phyloP scores from a whole-genome alignment of 208 protist species.

The Herpetomonas tarakana region DNA sequence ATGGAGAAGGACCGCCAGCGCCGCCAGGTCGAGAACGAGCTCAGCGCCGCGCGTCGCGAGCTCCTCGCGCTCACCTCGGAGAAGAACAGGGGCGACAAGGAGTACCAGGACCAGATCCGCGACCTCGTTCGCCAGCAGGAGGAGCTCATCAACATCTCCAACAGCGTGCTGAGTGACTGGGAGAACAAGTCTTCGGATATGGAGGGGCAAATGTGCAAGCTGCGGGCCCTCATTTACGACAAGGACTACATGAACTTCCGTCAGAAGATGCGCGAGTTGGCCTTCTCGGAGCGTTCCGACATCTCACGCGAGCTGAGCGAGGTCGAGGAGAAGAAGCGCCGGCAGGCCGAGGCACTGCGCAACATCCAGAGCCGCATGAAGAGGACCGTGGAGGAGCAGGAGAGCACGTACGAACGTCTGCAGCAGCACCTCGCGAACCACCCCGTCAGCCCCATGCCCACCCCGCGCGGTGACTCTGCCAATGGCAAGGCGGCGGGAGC shows the following conservation, averaged over 20 bases:
- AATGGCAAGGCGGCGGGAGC: too few relatives aligned
- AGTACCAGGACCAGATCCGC: conserved; percentile 64
- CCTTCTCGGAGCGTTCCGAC: conserved; percentile 47
- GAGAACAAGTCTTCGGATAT: conserved; percentile 54
- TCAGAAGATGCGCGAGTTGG: conserved; percentile 49
- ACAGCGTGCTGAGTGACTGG: conserved; percentile 55
- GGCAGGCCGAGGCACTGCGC: conserved; percentile 38
- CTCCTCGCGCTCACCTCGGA: conserved; percentile 36
- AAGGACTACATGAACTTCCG: conserved; percentile 72
- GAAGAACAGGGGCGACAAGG: conserved; percentile 37
- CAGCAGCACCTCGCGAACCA: conserved; percentile 16
- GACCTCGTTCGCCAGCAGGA: conserved; percentile 60
- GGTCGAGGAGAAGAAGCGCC: conserved; percentile 56
- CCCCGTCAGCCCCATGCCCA: background rate
- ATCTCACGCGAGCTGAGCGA: conserved; percentile 61
- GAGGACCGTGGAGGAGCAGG: conserved; percentile 51
- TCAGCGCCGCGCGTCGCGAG: conserved; percentile 32
- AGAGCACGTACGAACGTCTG: conserved; percentile 47
- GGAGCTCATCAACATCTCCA: conserved; percentile 42
- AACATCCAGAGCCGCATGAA: conserved; percentile 45
- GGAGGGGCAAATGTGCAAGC: conserved; percentile 51
- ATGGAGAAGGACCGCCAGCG: conserved; percentile 66
- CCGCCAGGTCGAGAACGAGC: conserved; percentile 44
- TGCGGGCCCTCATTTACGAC: conserved; percentile 57
- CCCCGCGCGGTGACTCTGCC: too few relatives aligned